Base-by-base conservation (phyloP, 768 basidiomycete genomes). In the Termitomyces sp. region DNA sequence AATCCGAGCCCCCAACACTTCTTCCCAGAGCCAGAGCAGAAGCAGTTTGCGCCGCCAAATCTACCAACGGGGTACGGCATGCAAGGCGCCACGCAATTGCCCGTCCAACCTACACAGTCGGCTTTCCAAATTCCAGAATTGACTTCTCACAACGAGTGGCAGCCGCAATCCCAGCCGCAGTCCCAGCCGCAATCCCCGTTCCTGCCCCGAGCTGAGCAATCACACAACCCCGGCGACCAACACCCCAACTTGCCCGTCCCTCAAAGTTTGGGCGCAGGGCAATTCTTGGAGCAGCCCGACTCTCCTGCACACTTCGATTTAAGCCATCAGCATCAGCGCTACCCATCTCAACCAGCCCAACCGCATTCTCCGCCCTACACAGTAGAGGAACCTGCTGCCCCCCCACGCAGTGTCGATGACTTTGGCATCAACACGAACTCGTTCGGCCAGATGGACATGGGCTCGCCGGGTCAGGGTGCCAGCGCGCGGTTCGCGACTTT, bases 401-500 rank as follows among this genome's bases (percentile, higher is more conserved):
- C 58, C 28, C 59, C 57, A 13, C 65, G 65, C 5, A 69, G 62
- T 20, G 62, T 75, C 1, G 80, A 82, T 53, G 80, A 82, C 45
- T 77, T 79, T 54, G 78, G 74, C 20, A 64, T 73, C n/a, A 69
- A 67, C 29, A 54, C 62, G 18, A 56, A 55, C n/a, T 59, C 63
- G 7, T 45, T 64, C 12, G 67, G 69, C 16, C 55, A 63, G 0
- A 58, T 66, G 4, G 69, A 70, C n/a, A n/a, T n/a, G n/a, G n/a
- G n/a, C 16, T 59, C 59, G 2, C 57, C 64, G 4, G 65, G 24
- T 12, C 45, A 61, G 29, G 64, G 65, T 29, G 62, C 64, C 10
- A 79, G 79, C 1, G 80, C 79, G 0, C 77, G 83, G 16, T 90
- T 88, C 64, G 84, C 85, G 26, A 90, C 89, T 1, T 82, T 89